A percentile compares a stretch with the other conserved stretches of the same genome.
phyloP scores from a whole-genome alignment of 1,284 basidiomycete genomes.

The Peniophora sp. region DNA sequence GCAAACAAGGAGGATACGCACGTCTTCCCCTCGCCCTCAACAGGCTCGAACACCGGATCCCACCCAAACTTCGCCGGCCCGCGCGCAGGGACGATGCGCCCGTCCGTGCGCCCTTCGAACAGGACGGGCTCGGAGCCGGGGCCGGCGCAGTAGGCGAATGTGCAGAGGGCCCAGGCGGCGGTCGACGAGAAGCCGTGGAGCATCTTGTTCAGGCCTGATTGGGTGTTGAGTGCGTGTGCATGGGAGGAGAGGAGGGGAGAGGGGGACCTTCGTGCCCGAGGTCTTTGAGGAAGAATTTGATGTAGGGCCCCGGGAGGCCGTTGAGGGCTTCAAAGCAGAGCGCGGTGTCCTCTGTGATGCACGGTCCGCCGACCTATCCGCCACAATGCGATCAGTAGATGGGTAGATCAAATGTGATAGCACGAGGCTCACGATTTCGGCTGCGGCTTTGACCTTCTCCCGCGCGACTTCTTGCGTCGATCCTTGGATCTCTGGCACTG shows the following conservation, averaged over 20 bases:
- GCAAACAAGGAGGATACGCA: slow-evolving; percentile 28
- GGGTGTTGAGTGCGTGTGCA: background rate
- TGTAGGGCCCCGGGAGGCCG: slow-evolving; percentile 93
- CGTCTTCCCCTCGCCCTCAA: slow-evolving; percentile 70
- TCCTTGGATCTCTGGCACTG: slow-evolving; percentile 93
- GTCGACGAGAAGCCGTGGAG: slow-evolving; percentile 80
- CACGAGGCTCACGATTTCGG: slow-evolving; percentile 42
- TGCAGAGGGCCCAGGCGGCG: slow-evolving; percentile 86
- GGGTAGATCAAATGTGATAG: background rate
- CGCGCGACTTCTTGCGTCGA: slow-evolving; percentile 85
- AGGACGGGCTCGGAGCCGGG: slow-evolving; percentile 74
- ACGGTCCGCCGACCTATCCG: slow-evolving; percentile 67
- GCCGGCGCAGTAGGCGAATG: slow-evolving; percentile 89
- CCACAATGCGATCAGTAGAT: background rate
- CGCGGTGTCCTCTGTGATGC: slow-evolving; percentile 96
- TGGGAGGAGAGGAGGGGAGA: background rate
- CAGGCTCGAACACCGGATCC: slow-evolving; percentile 83
- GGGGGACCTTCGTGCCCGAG: slow-evolving; percentile 68
- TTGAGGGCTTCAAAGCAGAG: slow-evolving; percentile 85
- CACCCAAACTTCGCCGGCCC: slow-evolving; percentile 79
- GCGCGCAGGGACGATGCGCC: slow-evolving; percentile 80
- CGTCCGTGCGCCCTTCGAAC: slow-evolving; percentile 91
- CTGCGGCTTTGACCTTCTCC: slow-evolving; percentile 83
- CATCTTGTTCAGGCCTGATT: slow-evolving; percentile 76
- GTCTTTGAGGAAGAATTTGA: slow-evolving; percentile 83